Percentiles rank a stretch among this genome's conserved stretches.
These are phyloP conservation scores for Oidiodendron maius DNA, from an alignment of 495 filamentous ascomycete genomes.

Conservation along the genomic window DNA sequence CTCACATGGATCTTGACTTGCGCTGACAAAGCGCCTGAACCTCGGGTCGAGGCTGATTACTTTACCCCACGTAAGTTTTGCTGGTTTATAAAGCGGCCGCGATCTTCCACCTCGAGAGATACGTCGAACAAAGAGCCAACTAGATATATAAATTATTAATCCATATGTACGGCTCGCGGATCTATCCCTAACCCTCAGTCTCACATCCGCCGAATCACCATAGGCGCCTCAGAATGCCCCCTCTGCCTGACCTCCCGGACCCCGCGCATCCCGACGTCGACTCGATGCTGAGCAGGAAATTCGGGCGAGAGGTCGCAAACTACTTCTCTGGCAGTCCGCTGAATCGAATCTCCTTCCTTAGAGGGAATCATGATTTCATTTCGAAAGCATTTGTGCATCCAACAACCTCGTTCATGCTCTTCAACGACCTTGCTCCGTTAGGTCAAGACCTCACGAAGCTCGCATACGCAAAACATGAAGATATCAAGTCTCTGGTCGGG, in stretches of 20 bases:
- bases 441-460: slow-evolving; percentile 49
- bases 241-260: slow-evolving; percentile 36
- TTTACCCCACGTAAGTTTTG: no score
- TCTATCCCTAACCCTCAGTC: no score
- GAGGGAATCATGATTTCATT: slow-evolving; percentile 73
- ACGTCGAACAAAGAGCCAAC: no score
- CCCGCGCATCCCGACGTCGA: slow-evolving; percentile 51
- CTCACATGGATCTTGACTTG: no score
- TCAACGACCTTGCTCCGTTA: slow-evolving; percentile 75
- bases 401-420: slow-evolving; percentile 63
- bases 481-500: slow-evolving; percentile 65
- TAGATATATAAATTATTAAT: no score
- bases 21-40: no score
- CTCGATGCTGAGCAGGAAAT: slow-evolving; percentile 80
- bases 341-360: slow-evolving; percentile 75
- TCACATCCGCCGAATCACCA: no score
- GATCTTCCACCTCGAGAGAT: no score
- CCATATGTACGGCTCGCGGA: no score
- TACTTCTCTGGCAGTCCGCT: slow-evolving; percentile 79
- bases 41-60: no score
- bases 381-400: slow-evolving; percentile 68
- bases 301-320: slow-evolving; percentile 86
- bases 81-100: no score
- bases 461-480: slow-evolving; percentile 54
- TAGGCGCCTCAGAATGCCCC: no score